Percentiles rank a stretch among this genome's conserved stretches.
These are phyloP conservation scores for Leccinellum luteum DNA, from an alignment of 768 basidiomycete genomes.

Conservation along the genomic window DNA sequence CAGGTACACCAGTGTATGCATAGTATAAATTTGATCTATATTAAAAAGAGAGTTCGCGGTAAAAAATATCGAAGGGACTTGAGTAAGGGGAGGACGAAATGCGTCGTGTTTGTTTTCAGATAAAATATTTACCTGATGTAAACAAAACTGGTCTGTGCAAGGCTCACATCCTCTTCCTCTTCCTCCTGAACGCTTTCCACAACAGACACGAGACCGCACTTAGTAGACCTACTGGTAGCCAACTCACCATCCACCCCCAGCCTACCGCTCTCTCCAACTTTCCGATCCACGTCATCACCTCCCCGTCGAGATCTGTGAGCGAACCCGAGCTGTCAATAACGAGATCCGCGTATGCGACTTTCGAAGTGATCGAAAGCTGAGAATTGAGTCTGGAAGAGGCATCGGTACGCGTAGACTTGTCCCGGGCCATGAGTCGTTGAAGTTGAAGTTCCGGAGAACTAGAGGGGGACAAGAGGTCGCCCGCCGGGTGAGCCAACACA, in stretches of 20 bases:
- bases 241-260: slow-evolving; percentile 59
- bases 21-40: too few species aligned
- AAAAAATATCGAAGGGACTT: too few species aligned
- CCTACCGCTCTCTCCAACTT: slow-evolving; percentile 47
- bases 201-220: slow-evolving; percentile 40
- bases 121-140: background rate
- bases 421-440: slow-evolving; percentile 75
- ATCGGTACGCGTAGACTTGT: slow-evolving; percentile 59
- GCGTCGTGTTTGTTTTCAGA: too few species aligned
- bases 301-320: slow-evolving; percentile 58
- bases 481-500: background rate
- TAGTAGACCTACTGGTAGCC: slow-evolving; percentile 53
- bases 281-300: slow-evolving; percentile 39
- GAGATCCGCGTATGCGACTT: slow-evolving; percentile 77
- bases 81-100: too few species aligned
- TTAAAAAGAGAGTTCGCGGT: too few species aligned
- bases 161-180: slow-evolving; percentile 11
- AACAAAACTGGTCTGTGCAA: background rate
- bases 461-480: background rate
- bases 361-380: slow-evolving; percentile 76
- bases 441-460: slow-evolving; percentile 86
- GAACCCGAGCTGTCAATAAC: slow-evolving; percentile 90
- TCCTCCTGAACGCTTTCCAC: slow-evolving; percentile 32
- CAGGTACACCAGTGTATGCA: too few species aligned
- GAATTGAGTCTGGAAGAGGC: slow-evolving; percentile 76